Conservation (phyloP, 192 early-diverging fungal genomes). For the Haplosporangium gracile region DNA sequence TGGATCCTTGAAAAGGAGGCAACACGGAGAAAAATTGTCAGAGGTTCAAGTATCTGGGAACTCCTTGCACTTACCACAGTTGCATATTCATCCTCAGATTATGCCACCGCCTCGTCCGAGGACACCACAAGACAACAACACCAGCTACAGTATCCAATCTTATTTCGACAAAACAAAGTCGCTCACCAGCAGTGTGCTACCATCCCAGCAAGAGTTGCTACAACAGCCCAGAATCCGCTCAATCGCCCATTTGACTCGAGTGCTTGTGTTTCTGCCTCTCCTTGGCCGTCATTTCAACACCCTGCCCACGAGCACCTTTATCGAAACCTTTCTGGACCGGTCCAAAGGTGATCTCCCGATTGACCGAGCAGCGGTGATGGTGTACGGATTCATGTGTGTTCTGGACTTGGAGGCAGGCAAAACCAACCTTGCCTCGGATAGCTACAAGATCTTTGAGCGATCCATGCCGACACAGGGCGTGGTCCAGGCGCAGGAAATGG, state of each 20-base stretch:
- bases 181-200: constrained; percentile 17
- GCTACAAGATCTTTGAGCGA: constrained; percentile 47
- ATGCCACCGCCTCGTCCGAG: not conserved
- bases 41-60: not conserved
- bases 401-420: constrained; percentile 52
- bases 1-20: not conserved
- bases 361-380: constrained; percentile 49
- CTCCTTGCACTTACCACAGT: not conserved
- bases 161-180: not conserved
- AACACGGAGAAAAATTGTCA: not conserved
- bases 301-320: constrained; percentile 40
- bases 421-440: constrained; percentile 34
- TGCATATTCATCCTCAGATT: not conserved
- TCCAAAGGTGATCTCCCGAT: constrained; percentile 47
- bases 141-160: not conserved
- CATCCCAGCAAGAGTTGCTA: constrained; percentile 3
- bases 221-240: constrained; percentile 5
- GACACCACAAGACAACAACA: not conserved
- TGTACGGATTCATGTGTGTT: constrained; percentile 56
- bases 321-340: constrained; percentile 43
- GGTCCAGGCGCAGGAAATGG: constrained; percentile 45
- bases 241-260: constrained; percentile 19
- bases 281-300: constrained; percentile 47
- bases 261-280: constrained; percentile 46
- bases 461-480: constrained; percentile 47